Evolutionary conservation across 139 green algal genomes (phyloP), one percentile per base, ranked within the genome.

Genomic region (Chlamydomonas schloesseri): DNA sequence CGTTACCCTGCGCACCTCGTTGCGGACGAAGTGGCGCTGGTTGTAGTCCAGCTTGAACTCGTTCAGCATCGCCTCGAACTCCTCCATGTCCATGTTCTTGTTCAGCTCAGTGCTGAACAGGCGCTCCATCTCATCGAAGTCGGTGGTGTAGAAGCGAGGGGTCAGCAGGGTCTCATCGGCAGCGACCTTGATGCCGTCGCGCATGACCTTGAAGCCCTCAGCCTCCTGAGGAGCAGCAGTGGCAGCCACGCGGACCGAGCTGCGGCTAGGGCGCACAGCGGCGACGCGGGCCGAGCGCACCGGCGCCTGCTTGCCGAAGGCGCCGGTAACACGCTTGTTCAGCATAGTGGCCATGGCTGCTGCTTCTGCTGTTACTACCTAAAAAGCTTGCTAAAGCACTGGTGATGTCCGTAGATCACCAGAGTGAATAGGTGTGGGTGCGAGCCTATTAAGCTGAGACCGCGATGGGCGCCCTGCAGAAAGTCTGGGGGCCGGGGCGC

Each of bases 41-140:
- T 99, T 99, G 94, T 99, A 99, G 92, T 99, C 98, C 42, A 94
- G 93, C 87, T 94, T 91, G 94, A 99, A 99, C 92, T 99, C 98
- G 18, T 94, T 89, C n/a, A 98, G 91, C 68, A 94, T 94, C 3
- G 96, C 93, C 23, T 97, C 90, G 46, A 99, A 88, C 93, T 99
- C 97, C 2, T 87, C 91, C 94, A 98, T 97, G 79, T 96, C 80
- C 70, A 99, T 90, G 92, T 99, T 97, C 68, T 96, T 96, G 93
- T 99, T 99, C 58, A 96, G 95, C 90, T 99, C 91, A 76, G 95
- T 87, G 77, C 89, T 95, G 94, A 99, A 99, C 65, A 99, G 86
- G 80, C 96, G 90, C 91, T 99, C 98, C 98, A 99, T 99, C 94
- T 99, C 97, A 82, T 99, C 98, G 86, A 99, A 99, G 89, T 99